These are phyloP conservation scores for Dysphania ambrosioides DNA, from an alignment of 148 eudicot species.

Conservation along the genomic window DNA sequence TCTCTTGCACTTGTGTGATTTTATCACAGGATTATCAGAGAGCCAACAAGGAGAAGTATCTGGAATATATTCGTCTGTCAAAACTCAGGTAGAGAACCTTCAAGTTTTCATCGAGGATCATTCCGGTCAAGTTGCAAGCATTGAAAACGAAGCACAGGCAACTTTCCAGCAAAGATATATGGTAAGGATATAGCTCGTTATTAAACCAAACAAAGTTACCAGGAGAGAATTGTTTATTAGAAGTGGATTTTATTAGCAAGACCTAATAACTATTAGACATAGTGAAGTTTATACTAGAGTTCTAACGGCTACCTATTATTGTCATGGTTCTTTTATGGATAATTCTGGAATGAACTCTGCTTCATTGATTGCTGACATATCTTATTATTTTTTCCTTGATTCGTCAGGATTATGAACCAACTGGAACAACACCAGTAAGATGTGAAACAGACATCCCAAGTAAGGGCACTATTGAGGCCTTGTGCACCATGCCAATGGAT, in stretches of 20 bases:
- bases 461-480: constrained; percentile 76
- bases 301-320: not conserved
- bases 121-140: constrained; percentile 48
- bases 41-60: constrained; percentile 52
- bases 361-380: too few species aligned
- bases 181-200: constrained; percentile 40
- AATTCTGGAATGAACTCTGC: too few species aligned
- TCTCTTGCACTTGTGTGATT: not conserved
- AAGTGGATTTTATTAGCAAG: not conserved
- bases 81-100: constrained; percentile 54
- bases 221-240: not conserved
- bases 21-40: constrained; percentile 49
- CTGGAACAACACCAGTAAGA: constrained; percentile 72
- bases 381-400: not conserved
- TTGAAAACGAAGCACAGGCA: constrained; percentile 58
- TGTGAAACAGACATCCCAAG: constrained; percentile 75
- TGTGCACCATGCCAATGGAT: constrained; percentile 86
- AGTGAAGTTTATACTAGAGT: not conserved
- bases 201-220: not conserved
- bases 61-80: constrained; percentile 43
- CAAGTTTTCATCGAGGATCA: constrained; percentile 58
- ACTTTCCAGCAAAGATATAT: constrained; percentile 73
- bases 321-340: too few species aligned
- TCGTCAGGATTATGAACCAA: constrained; percentile 83
- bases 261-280: not conserved